Percentiles rank a stretch among this genome's conserved stretches.
Evolutionary conservation across 192 early-diverging fungal genomes (phyloP).

Genomic region (Coemansia furcata): DNA sequence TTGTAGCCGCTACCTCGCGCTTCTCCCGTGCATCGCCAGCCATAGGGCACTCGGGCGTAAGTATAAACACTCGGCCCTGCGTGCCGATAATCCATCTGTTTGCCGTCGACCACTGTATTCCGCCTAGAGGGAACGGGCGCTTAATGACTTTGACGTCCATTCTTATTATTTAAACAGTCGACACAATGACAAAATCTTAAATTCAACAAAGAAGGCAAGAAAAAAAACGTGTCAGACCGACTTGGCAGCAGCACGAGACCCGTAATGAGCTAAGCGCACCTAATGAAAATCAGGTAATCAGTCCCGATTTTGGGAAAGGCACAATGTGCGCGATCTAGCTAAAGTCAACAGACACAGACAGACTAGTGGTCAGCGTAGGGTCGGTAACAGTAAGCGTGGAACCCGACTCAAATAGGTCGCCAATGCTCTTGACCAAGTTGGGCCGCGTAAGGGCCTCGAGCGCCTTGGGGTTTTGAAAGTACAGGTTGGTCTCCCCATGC

Average conservation of each 20-base stretch:
- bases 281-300: not conserved
- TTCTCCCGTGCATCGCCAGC: slow-evolving; percentile 5
- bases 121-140: slow-evolving; percentile 17
- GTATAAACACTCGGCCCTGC: slow-evolving; percentile 12
- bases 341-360: slow-evolving; percentile 44
- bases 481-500: slow-evolving; percentile 60
- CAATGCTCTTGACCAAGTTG: slow-evolving; percentile 74
- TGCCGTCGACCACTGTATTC: slow-evolving; percentile 30
- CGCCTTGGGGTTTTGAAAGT: slow-evolving; percentile 81
- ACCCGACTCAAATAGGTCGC: slow-evolving; percentile 62
- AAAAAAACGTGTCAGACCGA: not conserved
- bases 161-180: not conserved
- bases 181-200: not conserved
- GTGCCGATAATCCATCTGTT: slow-evolving; percentile 46
- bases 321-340: not conserved
- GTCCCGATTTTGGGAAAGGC: not conserved
- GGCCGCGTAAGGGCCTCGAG: slow-evolving; percentile 80
- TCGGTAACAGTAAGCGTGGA: slow-evolving; percentile 85
- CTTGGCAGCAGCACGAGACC: not conserved
- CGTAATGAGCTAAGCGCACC: not conserved
- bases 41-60: slow-evolving; percentile 16
- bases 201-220: not conserved
- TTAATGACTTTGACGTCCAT: slow-evolving; percentile 26
- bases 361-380: slow-evolving; percentile 46
- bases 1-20: slow-evolving; percentile 15